These are phyloP conservation scores for Pyrrhoderma noxium DNA, from an alignment of 1,284 basidiomycete genomes.

Conservation along the genomic window DNA sequence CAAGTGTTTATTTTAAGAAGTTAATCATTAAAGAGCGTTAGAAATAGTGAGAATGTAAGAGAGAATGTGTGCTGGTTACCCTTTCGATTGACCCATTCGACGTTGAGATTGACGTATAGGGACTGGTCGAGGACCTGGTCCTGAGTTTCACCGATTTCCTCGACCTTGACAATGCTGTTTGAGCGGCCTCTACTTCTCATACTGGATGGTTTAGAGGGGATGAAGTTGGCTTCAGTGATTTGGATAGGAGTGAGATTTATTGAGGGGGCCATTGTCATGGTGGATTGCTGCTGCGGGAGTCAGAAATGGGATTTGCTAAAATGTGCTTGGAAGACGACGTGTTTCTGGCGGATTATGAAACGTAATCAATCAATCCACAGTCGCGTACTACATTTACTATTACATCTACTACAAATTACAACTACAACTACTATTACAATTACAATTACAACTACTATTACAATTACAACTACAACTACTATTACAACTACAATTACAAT, in stretches of 20 bases:
- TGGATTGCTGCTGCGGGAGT: not conserved
- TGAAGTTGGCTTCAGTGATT: slow-evolving; percentile 28
- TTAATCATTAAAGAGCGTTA: not conserved
- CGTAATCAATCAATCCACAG: no score
- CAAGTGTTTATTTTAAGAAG: not conserved
- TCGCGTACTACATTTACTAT: no score
- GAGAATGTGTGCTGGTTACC: slow-evolving; percentile 43
- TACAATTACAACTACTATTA: no score
- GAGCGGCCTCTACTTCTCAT: slow-evolving; percentile 60
- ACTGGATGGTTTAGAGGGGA: slow-evolving; percentile 19
- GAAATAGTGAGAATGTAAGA: not conserved
- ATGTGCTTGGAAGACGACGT: no score
- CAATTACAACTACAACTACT: no score
- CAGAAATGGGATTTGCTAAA: no score
- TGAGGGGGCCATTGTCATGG: slow-evolving; percentile 17
- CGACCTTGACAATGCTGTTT: slow-evolving; percentile 81
- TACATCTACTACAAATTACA: no score
- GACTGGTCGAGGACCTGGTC: slow-evolving; percentile 80
- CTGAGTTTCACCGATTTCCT: slow-evolving; percentile 73
- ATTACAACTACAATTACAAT: no score
- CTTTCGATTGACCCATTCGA: slow-evolving; percentile 98
- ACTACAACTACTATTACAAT: no score
- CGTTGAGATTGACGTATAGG: slow-evolving; percentile 86
- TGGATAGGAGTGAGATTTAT: slow-evolving; percentile 41
- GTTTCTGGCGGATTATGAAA: no score